Evolutionary conservation across 371 early-diverging fungal species (phyloP).

Genomic region (Dichotomocladium elegans): DNA sequence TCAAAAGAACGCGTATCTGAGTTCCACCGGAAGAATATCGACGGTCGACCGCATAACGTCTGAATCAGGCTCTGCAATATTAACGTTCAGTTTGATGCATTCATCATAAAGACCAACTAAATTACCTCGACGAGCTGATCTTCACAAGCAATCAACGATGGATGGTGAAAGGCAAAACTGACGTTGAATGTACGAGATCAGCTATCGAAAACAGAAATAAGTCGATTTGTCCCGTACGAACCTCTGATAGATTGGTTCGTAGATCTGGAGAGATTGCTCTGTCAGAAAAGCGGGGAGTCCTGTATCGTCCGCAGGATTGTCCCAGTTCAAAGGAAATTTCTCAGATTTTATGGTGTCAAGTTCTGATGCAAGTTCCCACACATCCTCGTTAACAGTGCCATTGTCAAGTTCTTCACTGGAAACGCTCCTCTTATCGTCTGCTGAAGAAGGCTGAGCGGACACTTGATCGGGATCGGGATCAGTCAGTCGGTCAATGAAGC

Average conservation of each 20-base stretch:
- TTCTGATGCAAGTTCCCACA: too few relatives aligned
- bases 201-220: background rate
- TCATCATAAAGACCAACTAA: background rate
- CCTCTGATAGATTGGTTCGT: slow-evolving; percentile 33
- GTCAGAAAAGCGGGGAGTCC: slow-evolving; percentile 47
- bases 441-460: too few relatives aligned
- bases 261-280: slow-evolving; percentile 24
- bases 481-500: too few relatives aligned
- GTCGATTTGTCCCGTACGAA: background rate
- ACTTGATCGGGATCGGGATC: too few relatives aligned
- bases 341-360: too few relatives aligned
- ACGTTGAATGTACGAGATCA: too few relatives aligned
- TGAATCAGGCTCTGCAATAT: background rate
- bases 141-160: slow-evolving; percentile 4
- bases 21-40: slow-evolving; percentile 30
- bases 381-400: background rate
- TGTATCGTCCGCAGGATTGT: slow-evolving; percentile 3
- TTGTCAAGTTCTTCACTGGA: too few relatives aligned
- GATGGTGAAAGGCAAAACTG: too few relatives aligned
- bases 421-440: too few relatives aligned
- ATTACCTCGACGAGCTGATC: slow-evolving; percentile 17
- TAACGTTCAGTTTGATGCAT: slow-evolving; percentile 17
- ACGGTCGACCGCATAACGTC: slow-evolving; percentile 16
- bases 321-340: background rate
- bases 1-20: slow-evolving; percentile 19